Evolutionary conservation across 1,284 basidiomycete species (phyloP).

Genomic region (Afroboletus lepidellus): DNA sequence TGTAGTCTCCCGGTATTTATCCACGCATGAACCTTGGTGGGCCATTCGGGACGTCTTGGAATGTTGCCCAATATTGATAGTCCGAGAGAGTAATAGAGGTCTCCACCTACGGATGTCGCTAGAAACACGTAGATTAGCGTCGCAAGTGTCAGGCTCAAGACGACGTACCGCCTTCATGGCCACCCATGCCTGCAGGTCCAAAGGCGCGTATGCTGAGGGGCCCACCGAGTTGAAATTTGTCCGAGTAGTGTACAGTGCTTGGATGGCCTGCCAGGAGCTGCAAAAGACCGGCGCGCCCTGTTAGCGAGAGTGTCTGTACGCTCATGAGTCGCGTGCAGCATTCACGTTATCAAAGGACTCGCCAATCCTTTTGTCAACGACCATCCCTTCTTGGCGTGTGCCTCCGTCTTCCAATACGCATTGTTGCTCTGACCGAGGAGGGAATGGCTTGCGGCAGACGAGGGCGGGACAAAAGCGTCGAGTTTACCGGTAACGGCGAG

Average conservation of each 20-base stretch:
- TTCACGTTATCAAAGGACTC: slow-evolving; percentile 25
- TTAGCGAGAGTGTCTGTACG: slow-evolving; percentile 62
- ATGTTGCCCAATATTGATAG: slow-evolving; percentile 79
- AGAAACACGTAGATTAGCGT: neutral
- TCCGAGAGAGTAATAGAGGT: slow-evolving; percentile 84
- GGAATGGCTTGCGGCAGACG: slow-evolving; percentile 38
- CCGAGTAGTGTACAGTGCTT: slow-evolving; percentile 54
- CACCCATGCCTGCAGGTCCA: slow-evolving; percentile 82
- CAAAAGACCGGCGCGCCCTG: slow-evolving; percentile 62
- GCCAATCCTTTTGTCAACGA: slow-evolving; percentile 56
- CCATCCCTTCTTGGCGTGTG: slow-evolving; percentile 66
- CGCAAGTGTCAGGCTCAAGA: neutral
- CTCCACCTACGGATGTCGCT: slow-evolving; percentile 87
- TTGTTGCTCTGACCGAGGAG: slow-evolving; percentile 52
- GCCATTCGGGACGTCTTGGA: slow-evolving; percentile 82
- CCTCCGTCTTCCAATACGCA: slow-evolving; percentile 71
- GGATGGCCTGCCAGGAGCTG: slow-evolving; percentile 50
- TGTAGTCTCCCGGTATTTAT: slow-evolving; percentile 87
- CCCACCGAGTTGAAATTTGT: slow-evolving; percentile 93
- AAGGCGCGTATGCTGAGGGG: slow-evolving; percentile 90
- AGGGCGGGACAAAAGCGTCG: slow-evolving; percentile 16
- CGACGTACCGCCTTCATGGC: slow-evolving; percentile 70
- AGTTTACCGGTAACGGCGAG: slow-evolving; percentile 22
- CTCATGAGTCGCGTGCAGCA: neutral
- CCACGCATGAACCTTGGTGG: slow-evolving; percentile 84